Conservation (phyloP, 108 stramenopile genomes). For the Fragilariopsis cylindrus region DNA sequence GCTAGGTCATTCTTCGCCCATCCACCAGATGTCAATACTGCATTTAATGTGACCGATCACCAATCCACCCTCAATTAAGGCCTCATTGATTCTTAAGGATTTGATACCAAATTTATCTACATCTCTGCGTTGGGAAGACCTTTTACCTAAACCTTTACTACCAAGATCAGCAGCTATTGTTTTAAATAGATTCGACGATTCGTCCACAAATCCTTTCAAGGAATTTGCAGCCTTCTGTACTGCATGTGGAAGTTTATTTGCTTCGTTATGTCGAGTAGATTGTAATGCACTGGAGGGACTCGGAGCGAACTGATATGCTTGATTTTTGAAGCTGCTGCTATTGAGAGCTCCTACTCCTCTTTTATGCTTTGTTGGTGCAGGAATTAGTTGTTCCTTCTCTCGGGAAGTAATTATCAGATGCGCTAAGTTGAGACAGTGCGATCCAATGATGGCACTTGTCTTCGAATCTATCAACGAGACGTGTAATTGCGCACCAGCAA, state of each 20-base stretch:
- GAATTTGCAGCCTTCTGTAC: constrained; percentile 23
- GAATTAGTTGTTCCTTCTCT: neutral
- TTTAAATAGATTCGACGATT: neutral
- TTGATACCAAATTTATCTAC: constrained; percentile 23
- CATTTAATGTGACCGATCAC: constrained; percentile 41
- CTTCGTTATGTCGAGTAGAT: neutral
- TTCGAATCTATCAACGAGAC: constrained; percentile 33
- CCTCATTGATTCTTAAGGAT: constrained; percentile 28
- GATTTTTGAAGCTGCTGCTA: no score
- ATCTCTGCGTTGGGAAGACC: neutral
- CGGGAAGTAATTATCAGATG: constrained; percentile 27
- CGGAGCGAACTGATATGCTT: neutral
- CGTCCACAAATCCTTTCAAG: neutral
- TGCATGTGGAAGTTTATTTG: neutral
- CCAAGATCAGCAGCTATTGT: neutral
- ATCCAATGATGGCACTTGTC: constrained; percentile 25
- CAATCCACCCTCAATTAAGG: constrained; percentile 40
- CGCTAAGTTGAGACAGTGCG: constrained; percentile 43
- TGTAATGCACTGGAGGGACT: neutral
- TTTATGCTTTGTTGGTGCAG: no score
- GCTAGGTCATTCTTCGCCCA: no score
- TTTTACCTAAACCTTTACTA: constrained; percentile 1
- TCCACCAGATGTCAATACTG: constrained; percentile 53
- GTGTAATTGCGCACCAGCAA: constrained; percentile 43
- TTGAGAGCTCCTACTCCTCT: no score